Conservation (phyloP, 768 basidiomycete genomes). For the Russula ochroleuca region DNA sequence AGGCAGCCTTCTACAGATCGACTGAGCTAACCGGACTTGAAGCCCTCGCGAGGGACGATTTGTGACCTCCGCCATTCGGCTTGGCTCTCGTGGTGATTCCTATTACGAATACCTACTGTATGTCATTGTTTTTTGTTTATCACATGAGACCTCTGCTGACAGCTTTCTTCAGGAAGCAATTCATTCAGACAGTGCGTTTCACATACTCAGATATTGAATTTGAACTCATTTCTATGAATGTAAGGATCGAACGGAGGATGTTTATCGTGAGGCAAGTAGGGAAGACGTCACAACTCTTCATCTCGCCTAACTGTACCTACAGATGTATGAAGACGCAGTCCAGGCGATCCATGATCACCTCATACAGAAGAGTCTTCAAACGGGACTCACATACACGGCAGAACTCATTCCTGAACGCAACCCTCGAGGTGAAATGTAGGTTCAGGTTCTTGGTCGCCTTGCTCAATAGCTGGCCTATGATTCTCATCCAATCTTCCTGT, state of each 20-base stretch:
- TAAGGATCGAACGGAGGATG: conserved; percentile 65
- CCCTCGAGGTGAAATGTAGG: conserved; percentile 36
- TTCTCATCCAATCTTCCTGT: not conserved
- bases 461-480: not conserved
- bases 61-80: conserved; percentile 67
- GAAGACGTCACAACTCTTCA: not conserved
- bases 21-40: conserved; percentile 3
- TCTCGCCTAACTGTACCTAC: conserved; percentile 4
- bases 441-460: conserved; percentile 8
- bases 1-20: not conserved
- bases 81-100: conserved; percentile 90
- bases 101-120: conserved; percentile 90
- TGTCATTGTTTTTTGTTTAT: conserved; percentile 31
- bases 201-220: not conserved
- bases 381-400: conserved; percentile 69
- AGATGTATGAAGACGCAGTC: conserved; percentile 93
- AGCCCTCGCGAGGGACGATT: conserved; percentile 53
- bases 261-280: conserved; percentile 66
- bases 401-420: conserved; percentile 65
- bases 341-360: conserved; percentile 71
- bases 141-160: conserved; percentile 19
- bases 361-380: conserved; percentile 55
- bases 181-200: conserved; percentile 58
- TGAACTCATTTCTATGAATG: conserved; percentile 17
- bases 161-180: conserved; percentile 55